Percentiles rank a stretch among this genome's conserved stretches.
phyloP scores from a whole-genome alignment of 371 early-diverging fungal genomes.

The Haplosporangium sp. region DNA sequence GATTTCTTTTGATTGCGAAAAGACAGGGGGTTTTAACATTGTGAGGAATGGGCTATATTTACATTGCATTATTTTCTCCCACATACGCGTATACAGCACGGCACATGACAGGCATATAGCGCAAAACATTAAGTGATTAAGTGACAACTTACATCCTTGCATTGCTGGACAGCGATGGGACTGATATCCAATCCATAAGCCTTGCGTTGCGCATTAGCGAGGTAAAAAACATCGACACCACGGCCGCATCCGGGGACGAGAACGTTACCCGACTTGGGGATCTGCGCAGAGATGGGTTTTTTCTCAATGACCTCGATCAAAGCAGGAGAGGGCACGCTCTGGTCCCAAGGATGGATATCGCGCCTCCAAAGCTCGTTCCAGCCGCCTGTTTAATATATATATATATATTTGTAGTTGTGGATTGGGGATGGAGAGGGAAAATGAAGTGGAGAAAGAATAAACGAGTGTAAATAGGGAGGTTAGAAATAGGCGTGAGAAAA shows the following conservation, averaged over 20 bases:
- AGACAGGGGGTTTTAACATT: not conserved
- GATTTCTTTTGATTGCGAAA: slow-evolving; percentile 32
- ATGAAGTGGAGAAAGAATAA: not conserved
- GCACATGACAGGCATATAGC: no score
- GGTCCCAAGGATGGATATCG: slow-evolving; percentile 72
- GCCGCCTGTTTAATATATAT: slow-evolving; percentile 17
- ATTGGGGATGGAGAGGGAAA: not conserved
- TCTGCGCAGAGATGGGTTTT: slow-evolving; percentile 59
- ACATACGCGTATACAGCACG: no score
- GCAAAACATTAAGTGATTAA: not conserved
- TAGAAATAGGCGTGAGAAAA: no score
- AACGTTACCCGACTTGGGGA: slow-evolving; percentile 68
- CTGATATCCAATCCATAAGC: slow-evolving; percentile 81
- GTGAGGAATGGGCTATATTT: not conserved
- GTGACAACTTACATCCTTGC: slow-evolving; percentile 38
- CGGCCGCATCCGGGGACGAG: slow-evolving; percentile 91
- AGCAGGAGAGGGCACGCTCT: slow-evolving; percentile 71
- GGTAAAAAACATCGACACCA: slow-evolving; percentile 82
- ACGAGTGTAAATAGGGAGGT: not conserved
- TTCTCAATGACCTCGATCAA: slow-evolving; percentile 70
- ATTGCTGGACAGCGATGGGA: slow-evolving; percentile 68
- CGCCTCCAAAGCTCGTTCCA: slow-evolving; percentile 72
- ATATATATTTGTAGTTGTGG: not conserved
- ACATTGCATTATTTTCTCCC: not conserved
- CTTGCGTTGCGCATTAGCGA: slow-evolving; percentile 67